Evolutionary conservation across 495 filamentous ascomycete genomes (phyloP).

Genomic region (Aspergillus conjunctus): DNA sequence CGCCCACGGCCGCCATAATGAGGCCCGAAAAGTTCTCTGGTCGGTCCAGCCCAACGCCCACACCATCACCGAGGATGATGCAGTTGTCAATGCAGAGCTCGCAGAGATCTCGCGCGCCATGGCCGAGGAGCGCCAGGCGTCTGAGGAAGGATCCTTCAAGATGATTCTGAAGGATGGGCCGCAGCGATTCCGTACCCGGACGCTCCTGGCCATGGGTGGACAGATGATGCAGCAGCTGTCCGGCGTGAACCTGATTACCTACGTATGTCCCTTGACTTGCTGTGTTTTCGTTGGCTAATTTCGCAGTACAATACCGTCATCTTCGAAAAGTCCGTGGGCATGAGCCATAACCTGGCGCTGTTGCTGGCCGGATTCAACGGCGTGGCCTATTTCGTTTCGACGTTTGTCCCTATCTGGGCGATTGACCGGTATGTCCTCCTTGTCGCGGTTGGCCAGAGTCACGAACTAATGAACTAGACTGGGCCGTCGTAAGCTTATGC

Average conservation of each 20-base stretch:
- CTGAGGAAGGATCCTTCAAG: conserved; percentile 31
- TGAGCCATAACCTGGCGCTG: conserved; percentile 44
- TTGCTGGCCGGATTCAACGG: conserved; percentile 52
- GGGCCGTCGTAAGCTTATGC: conserved; percentile 50
- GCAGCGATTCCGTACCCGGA: conserved; percentile 36
- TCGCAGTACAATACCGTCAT: conserved; percentile 39
- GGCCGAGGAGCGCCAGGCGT: conserved; percentile 32
- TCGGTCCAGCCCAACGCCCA: conserved; percentile 35
- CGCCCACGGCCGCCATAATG: conserved; percentile 33
- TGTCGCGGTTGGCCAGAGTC: neutral
- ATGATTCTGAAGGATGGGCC: conserved; percentile 42
- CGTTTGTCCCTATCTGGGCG: conserved; percentile 51
- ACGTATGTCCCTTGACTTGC: conserved; percentile 26
- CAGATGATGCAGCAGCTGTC: conserved; percentile 52
- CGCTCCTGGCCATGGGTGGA: conserved; percentile 41
- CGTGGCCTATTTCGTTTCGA: conserved; percentile 50
- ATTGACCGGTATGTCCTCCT: conserved; percentile 43
- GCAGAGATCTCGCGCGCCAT: conserved; percentile 36
- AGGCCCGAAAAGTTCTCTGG: conserved; percentile 39
- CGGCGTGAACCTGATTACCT: conserved; percentile 50
- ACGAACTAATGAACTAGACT: conserved; percentile 33
- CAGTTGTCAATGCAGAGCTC: conserved; percentile 32
- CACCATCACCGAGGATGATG: conserved; percentile 29
- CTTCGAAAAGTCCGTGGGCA: conserved; percentile 40
- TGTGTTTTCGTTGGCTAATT: too few relatives aligned